These are phyloP conservation scores for Penicillium sp. DNA, from an alignment of 2,329 filamentous ascomycete genomes.

Conservation along the genomic window DNA sequence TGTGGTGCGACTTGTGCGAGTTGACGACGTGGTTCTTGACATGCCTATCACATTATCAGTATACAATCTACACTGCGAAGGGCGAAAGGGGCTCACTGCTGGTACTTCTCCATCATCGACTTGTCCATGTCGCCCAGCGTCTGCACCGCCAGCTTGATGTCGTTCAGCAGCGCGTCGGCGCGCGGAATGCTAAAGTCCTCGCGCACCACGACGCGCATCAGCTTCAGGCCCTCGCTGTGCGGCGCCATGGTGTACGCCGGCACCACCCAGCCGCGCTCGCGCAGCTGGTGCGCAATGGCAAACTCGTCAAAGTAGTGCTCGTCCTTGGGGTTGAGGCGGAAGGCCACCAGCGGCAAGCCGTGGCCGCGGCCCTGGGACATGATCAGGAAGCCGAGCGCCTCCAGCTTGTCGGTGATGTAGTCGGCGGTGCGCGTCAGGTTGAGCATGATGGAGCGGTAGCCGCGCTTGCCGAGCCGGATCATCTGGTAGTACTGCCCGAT, in stretches of 20 bases:
- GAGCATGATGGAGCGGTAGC: slow-evolving; percentile 88
- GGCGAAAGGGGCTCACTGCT: slow-evolving; percentile 50
- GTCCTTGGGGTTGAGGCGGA: slow-evolving; percentile 63
- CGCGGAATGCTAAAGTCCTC: slow-evolving; percentile 84
- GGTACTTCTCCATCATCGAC: slow-evolving; percentile 65
- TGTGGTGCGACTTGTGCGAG: slow-evolving; percentile 52
- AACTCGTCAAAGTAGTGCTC: slow-evolving; percentile 68
- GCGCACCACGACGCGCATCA: slow-evolving; percentile 86
- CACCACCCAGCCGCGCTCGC: slow-evolving; percentile 85
- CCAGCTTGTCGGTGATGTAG: slow-evolving; percentile 72
- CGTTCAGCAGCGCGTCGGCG: slow-evolving; percentile 72
- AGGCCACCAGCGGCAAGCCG: slow-evolving; percentile 86
- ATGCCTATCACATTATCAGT: slow-evolving; percentile 29
- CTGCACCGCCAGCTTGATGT: slow-evolving; percentile 73
- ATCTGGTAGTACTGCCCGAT: slow-evolving; percentile 98
- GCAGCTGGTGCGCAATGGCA: slow-evolving; percentile 75
- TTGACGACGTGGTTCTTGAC: slow-evolving; percentile 55
- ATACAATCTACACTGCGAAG: background rate
- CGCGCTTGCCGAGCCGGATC: slow-evolving; percentile 87
- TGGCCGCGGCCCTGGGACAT: slow-evolving; percentile 75
- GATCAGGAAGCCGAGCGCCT: slow-evolving; percentile 76
- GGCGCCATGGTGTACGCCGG: slow-evolving; percentile 98
- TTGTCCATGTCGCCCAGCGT: slow-evolving; percentile 71
- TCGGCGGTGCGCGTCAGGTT: slow-evolving; percentile 89
- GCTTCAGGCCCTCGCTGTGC: slow-evolving; percentile 75